Percentiles rank a stretch among this genome's conserved stretches.
Conservation (phyloP, 306 rosid species). For the apple (Malus domestica) region ASM211411v1 NC_041792.1:8769001-8769500, state of each 20-base stretch:
- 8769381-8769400: conserved; percentile 83
- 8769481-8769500: background rate
- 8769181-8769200: conserved; percentile 1
- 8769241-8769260: background rate
- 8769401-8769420: conserved; percentile 88
- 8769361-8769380: conserved; percentile 79
- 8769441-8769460: conserved; percentile 46
- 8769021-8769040: too few species aligned
- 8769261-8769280: background rate
- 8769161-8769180: conserved; percentile 12
- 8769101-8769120: too few species aligned
- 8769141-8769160: background rate
- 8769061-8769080: too few species aligned
- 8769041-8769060: too few species aligned
- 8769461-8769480: background rate
- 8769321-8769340: conserved; percentile 91
- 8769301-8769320: conserved; percentile 32
- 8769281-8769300: conserved; percentile 31
- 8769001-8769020: too few species aligned
- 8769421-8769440: conserved; percentile 94
- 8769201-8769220: background rate
- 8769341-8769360: conserved; percentile 87
- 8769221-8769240: background rate
- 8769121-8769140: background rate
- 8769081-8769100: too few species aligned